These are phyloP conservation scores for Porosira glacialis DNA, from an alignment of 352 stramenopile species.

Conservation along the genomic window DNA sequence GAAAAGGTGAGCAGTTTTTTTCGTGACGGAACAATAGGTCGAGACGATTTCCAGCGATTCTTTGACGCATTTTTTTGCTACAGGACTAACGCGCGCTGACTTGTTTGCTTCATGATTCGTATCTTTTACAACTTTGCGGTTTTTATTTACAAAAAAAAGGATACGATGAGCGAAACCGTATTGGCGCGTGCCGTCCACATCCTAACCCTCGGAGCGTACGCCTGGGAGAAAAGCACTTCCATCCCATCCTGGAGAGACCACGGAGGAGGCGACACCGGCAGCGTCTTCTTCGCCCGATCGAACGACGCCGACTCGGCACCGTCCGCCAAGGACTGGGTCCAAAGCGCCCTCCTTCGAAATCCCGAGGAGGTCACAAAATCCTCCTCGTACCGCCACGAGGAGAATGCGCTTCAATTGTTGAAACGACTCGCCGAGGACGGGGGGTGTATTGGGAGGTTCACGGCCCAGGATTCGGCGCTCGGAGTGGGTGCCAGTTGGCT, in stretches of 20 bases:
- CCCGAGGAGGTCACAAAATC: constrained; percentile 52
- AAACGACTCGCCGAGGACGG: constrained; percentile 48
- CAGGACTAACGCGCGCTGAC: no score
- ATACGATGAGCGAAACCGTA: constrained; percentile 73
- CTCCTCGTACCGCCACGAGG: constrained; percentile 67
- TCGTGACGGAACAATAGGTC: constrained; percentile 64
- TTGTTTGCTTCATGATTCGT: no score
- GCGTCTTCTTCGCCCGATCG: constrained; percentile 62
- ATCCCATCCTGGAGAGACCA: constrained; percentile 45
- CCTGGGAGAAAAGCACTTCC: constrained; percentile 51
- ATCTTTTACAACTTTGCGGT: no score
- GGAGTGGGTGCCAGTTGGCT: constrained; percentile 67
- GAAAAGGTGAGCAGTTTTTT: constrained; percentile 20
- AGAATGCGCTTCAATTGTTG: constrained; percentile 60
- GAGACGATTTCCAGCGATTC: no score
- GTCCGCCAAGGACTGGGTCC: constrained; percentile 65
- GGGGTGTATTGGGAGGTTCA: constrained; percentile 51
- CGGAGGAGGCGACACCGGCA: constrained; percentile 64
- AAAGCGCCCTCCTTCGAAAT: constrained; percentile 51
- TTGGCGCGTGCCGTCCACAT: constrained; percentile 71
- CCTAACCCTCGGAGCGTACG: constrained; percentile 73
- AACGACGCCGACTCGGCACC: constrained; percentile 37
- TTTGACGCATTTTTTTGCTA: no score
- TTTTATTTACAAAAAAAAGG: no score
- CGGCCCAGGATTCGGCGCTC: constrained; percentile 60